Percentiles rank a stretch among this genome's conserved stretches.
Conservation (phyloP, 805 yeast species). For the Cyberlindnera japonica region DNA sequence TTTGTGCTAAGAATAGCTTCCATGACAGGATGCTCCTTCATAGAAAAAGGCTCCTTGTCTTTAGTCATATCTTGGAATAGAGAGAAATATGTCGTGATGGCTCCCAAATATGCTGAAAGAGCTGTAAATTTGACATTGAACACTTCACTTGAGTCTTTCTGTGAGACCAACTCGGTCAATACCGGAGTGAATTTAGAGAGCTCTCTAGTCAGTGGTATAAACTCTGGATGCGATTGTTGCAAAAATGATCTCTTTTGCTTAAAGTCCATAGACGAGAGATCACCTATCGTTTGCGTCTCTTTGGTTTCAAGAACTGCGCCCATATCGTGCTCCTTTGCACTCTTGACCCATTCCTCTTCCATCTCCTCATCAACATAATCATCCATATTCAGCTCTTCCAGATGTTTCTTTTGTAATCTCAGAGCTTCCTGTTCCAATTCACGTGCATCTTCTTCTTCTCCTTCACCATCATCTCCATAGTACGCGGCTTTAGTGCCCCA, state of each 20-base stretch:
- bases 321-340: conserved; percentile 45
- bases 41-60: conserved; percentile 52
- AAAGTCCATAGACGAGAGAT: conserved; percentile 46
- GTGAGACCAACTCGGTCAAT: conserved; percentile 35
- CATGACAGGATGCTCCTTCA: conserved; percentile 91
- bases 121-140: conserved; percentile 58
- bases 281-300: conserved; percentile 37
- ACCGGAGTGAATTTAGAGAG: conserved; percentile 39
- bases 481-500: conserved; percentile 44
- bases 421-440: conserved; percentile 85
- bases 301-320: conserved; percentile 31
- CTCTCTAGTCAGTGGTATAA: conserved; percentile 71
- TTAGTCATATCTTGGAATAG: conserved; percentile 56
- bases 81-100: conserved; percentile 76
- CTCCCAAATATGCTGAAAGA: conserved; percentile 71
- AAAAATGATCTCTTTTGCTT: conserved; percentile 53
- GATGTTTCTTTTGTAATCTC: conserved; percentile 76
- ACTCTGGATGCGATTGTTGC: conserved; percentile 74
- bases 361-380: conserved; percentile 77
- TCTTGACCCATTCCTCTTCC: conserved; percentile 73
- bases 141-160: conserved; percentile 33
- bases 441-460: conserved; percentile 68
- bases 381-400: conserved; percentile 69
- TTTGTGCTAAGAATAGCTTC: conserved; percentile 75
- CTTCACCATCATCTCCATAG: conserved; percentile 52